These are phyloP conservation scores for Sporothrix schenckii DNA, from an alignment of 2,329 filamentous ascomycete species.

Conservation along the genomic window DNA sequence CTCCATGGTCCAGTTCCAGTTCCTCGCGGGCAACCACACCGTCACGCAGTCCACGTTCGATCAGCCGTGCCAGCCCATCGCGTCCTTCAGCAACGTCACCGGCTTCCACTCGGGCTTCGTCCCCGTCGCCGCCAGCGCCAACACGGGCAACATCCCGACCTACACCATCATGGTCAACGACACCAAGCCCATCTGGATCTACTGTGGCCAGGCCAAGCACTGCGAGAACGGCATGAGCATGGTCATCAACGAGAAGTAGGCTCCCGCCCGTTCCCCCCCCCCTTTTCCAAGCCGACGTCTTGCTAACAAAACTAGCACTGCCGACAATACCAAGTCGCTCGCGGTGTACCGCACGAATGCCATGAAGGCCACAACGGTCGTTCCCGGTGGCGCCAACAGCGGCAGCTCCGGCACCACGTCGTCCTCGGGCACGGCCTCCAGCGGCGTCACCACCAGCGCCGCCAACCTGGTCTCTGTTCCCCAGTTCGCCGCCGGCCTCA, in stretches of 20 bases:
- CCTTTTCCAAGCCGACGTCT: too few relatives aligned
- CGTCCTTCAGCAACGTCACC: slow-evolving; percentile 54
- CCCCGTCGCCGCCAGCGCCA: slow-evolving; percentile 58
- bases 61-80: slow-evolving; percentile 38
- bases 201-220: slow-evolving; percentile 74
- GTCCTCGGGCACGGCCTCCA: slow-evolving; percentile 38
- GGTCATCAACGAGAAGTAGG: slow-evolving; percentile 75
- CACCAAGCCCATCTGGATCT: slow-evolving; percentile 74
- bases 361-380: slow-evolving; percentile 46
- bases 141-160: slow-evolving; percentile 60
- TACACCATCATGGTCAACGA: slow-evolving; percentile 72
- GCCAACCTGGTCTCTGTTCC: slow-evolving; percentile 45
- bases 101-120: slow-evolving; percentile 71
- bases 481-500: slow-evolving; percentile 48
- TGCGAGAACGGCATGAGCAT: slow-evolving; percentile 76
- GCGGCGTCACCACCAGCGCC: slow-evolving; percentile 40
- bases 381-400: slow-evolving; percentile 39
- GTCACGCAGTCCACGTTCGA: slow-evolving; percentile 74
- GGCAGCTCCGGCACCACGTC: slow-evolving; percentile 37
- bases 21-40: slow-evolving; percentile 72
- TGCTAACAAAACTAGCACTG: slow-evolving; percentile 44
- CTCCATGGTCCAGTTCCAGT: slow-evolving; percentile 68
- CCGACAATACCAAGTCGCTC: slow-evolving; percentile 56
- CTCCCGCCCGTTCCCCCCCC: slow-evolving; percentile 30
- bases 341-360: slow-evolving; percentile 52